A percentile compares a stretch with the other conserved stretches of the same genome.
Evolutionary conservation across 441 rosid genomes (phyloP).

Genomic region (Erysimum pusillum): DNA sequence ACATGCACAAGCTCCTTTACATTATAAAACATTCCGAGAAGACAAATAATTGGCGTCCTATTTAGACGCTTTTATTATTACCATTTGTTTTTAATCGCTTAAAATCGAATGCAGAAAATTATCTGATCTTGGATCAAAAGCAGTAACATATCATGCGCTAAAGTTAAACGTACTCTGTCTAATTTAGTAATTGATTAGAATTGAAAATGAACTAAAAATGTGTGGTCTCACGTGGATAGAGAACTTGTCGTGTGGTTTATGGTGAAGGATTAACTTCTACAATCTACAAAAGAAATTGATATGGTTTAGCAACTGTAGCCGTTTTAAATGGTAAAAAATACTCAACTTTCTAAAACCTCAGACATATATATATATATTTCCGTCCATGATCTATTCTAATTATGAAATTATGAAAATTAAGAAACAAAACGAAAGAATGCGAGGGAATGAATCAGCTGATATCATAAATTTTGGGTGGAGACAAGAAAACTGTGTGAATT

Average conservation of each 20-base stretch:
- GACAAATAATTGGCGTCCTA: conserved; percentile 25
- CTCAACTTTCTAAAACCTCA: no score
- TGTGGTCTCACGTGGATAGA: no score
- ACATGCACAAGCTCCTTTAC: conserved; percentile 42
- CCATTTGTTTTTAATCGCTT: neutral
- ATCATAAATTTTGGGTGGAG: neutral
- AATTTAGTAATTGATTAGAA: neutral
- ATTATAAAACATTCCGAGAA: conserved; percentile 15
- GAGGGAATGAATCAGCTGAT: neutral
- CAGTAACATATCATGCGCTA: neutral
- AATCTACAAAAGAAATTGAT: no score
- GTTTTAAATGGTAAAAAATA: no score
- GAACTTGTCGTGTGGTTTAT: no score
- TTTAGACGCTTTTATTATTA: neutral
- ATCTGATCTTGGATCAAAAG: conserved; percentile 11
- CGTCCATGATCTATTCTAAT: no score
- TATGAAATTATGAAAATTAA: no score
- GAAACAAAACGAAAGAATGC: neutral
- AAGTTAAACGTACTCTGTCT: neutral
- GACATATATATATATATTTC: no score
- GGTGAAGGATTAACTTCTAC: no score
- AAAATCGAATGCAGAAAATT: neutral
- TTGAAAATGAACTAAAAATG: neutral
- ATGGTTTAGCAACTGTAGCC: no score
- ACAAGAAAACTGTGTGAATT: neutral